Conservation (phyloP, 148 eudicot species). For the Agrostemma githago region DNA sequence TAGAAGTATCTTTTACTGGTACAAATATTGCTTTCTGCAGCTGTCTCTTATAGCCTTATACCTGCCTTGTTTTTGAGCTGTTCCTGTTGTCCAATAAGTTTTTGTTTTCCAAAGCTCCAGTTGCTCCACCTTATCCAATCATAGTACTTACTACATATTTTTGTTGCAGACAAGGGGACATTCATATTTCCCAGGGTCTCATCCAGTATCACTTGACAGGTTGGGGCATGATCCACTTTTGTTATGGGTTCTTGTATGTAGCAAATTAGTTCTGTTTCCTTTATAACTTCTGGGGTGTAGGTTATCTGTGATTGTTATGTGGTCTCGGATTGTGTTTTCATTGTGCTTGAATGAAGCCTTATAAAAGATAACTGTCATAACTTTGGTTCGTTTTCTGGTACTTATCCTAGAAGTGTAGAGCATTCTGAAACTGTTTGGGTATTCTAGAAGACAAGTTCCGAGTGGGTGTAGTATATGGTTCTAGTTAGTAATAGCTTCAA, state of each 20-base stretch:
- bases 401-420: neutral
- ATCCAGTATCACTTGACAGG: slow-evolving; percentile 90
- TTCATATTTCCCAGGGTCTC: slow-evolving; percentile 77
- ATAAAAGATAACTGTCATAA: neutral
- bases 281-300: neutral
- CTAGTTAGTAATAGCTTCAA: too few species aligned
- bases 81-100: neutral
- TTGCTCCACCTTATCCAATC: too few species aligned
- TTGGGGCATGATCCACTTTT: slow-evolving; percentile 14
- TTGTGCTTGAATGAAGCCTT: neutral
- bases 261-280: neutral
- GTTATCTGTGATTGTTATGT: neutral
- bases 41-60: too few species aligned
- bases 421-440: too few species aligned
- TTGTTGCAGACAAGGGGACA: slow-evolving; percentile 30
- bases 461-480: too few species aligned
- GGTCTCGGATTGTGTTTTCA: neutral
- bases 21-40: neutral
- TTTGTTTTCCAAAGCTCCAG: too few species aligned
- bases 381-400: neutral
- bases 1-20: neutral
- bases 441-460: too few species aligned
- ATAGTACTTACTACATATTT: neutral
- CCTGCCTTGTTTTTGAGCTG: too few species aligned
- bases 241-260: neutral